Evolutionary conservation across 768 basidiomycete species (phyloP).

Genomic region (Sistotremastrum niveocremeum): DNA sequence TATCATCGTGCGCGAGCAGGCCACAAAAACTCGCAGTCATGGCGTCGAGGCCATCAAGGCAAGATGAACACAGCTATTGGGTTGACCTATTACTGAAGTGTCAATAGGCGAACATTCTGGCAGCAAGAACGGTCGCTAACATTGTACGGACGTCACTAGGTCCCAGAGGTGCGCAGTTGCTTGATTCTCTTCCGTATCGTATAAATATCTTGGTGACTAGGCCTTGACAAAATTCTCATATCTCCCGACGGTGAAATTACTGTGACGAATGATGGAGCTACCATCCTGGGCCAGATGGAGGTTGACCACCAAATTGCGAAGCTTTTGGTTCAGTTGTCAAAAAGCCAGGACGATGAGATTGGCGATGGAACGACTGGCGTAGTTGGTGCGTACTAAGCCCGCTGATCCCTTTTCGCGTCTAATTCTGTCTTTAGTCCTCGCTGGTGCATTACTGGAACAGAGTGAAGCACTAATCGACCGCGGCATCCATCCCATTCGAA

Average conservation of each 20-base stretch:
- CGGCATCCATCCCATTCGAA: constrained; percentile 98
- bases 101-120: constrained; percentile 81
- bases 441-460: constrained; percentile 92
- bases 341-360: constrained; percentile 99
- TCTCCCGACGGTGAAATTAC: constrained; percentile 98
- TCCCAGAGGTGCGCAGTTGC: constrained; percentile 57
- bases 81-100: constrained; percentile 6
- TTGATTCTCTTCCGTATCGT: background rate
- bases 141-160: constrained; percentile 93
- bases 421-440: constrained; percentile 50
- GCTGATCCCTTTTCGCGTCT: constrained; percentile 1
- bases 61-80: constrained; percentile 6
- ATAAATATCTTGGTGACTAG: constrained; percentile 23
- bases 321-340: constrained; percentile 88
- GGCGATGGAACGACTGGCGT: constrained; percentile 99
- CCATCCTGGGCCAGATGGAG: constrained; percentile 97
- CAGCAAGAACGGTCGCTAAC: constrained; percentile 85
- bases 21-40: constrained; percentile 81
- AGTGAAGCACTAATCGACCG: constrained; percentile 94
- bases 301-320: constrained; percentile 99
- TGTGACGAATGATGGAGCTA: constrained; percentile 98
- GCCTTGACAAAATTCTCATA: constrained; percentile 89
- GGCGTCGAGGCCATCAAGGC: constrained; percentile 95
- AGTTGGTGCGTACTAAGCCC: constrained; percentile 55
- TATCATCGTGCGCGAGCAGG: constrained; percentile 91